Evolutionary conservation across 2,329 filamentous ascomycete species (phyloP).

Genomic region (Colletotrichum sansevieriae): DNA sequence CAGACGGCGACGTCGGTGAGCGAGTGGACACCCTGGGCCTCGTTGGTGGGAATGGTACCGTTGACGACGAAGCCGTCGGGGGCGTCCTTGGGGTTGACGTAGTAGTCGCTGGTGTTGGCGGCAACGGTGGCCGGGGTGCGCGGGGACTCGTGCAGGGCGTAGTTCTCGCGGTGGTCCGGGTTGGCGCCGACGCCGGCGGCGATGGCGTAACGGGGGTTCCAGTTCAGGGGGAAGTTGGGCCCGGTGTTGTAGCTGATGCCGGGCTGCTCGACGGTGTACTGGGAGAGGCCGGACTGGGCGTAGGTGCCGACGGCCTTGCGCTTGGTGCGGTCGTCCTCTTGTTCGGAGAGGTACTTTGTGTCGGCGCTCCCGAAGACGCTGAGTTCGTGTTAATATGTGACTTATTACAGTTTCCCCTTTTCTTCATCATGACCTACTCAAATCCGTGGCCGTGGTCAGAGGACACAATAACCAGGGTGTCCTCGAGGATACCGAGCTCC

Average conservation of each 20-base stretch:
- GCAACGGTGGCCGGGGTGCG: constrained; percentile 67
- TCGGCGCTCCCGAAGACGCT: constrained; percentile 84
- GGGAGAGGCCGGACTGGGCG: constrained; percentile 78
- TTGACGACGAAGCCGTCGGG: constrained; percentile 79
- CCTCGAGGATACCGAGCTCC: constrained; percentile 74
- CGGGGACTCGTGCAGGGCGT: constrained; percentile 75
- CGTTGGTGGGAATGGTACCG: constrained; percentile 75
- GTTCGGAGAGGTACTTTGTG: constrained; percentile 78
- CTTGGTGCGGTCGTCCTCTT: constrained; percentile 77
- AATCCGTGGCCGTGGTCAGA: constrained; percentile 94
- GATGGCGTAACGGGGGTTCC: constrained; percentile 87
- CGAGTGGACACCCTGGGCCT: constrained; percentile 79
- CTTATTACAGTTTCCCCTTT: accelerated
- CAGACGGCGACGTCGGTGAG: constrained; percentile 85
- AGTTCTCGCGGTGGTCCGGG: constrained; percentile 84
- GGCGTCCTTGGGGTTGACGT: constrained; percentile 76
- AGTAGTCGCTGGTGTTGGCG: constrained; percentile 68
- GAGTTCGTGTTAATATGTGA: neutral
- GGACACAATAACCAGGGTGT: constrained; percentile 84
- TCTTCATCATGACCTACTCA: constrained; percentile 59
- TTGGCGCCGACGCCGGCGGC: constrained; percentile 78
- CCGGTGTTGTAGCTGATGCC: constrained; percentile 79
- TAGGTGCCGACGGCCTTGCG: constrained; percentile 82
- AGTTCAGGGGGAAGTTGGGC: constrained; percentile 83
- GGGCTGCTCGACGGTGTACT: constrained; percentile 74